A percentile compares a stretch with the other conserved stretches of the same genome.
Conservation (phyloP, 2,329 filamentous ascomycete genomes). For the Periconia sp. region DNA sequence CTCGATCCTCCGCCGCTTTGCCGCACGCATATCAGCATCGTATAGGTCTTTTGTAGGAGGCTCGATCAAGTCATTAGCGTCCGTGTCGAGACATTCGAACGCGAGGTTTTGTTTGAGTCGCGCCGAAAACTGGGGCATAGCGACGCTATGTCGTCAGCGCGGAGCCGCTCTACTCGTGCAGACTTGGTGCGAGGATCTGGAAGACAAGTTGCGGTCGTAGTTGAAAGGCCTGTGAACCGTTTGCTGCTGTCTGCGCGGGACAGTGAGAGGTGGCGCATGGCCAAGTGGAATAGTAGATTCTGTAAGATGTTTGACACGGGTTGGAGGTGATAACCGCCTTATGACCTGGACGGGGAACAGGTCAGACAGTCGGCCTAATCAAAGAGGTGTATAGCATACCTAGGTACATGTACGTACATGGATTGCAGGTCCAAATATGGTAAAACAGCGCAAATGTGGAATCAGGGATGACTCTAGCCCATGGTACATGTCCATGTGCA, state of each 20-base stretch:
- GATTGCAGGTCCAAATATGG: background rate
- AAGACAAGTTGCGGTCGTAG: too few species aligned
- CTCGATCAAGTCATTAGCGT: conserved; percentile 49
- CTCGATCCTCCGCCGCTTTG: conserved; percentile 61
- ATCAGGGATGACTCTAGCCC: background rate
- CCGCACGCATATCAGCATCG: conserved; percentile 56
- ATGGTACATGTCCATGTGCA: background rate
- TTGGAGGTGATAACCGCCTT: background rate
- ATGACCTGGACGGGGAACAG: background rate
- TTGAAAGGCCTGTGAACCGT: background rate
- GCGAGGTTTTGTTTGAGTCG: conserved; percentile 28
- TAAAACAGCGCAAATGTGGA: background rate
- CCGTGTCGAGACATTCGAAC: conserved; percentile 18
- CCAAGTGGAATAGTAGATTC: background rate
- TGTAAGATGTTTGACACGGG: too few species aligned
- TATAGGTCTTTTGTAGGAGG: conserved; percentile 52
- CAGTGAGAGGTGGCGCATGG: background rate
- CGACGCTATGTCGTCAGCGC: background rate
- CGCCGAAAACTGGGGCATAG: conserved; percentile 21
- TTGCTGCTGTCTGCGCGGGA: background rate
- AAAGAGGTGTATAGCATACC: too few species aligned
- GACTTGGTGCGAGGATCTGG: too few species aligned
- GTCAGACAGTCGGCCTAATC: background rate
- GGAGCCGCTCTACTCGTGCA: too few species aligned
- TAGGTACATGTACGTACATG: background rate